These are phyloP conservation scores for Cryoendolithus antarcticus DNA, from an alignment of 2,329 filamentous ascomycete genomes.

Conservation along the genomic window DNA sequence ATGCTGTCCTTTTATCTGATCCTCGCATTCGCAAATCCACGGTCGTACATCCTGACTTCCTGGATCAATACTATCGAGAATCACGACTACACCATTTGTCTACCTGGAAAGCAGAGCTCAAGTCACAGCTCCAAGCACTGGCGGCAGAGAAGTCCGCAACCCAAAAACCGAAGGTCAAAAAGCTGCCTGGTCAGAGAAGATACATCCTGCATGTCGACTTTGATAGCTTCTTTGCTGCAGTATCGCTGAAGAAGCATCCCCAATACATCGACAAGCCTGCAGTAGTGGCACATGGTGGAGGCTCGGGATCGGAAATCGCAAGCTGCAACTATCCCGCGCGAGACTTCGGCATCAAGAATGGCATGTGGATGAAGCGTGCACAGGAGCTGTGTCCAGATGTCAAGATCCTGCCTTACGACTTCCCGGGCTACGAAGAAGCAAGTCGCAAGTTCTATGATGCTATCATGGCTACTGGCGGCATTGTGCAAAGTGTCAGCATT, in stretches of 20 bases:
- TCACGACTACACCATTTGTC: slow-evolving; percentile 90
- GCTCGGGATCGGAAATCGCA: slow-evolving; percentile 83
- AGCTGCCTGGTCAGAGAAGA: slow-evolving; percentile 50
- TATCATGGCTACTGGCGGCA: slow-evolving; percentile 64
- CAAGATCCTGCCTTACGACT: slow-evolving; percentile 90
- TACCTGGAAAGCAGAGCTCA: slow-evolving; percentile 91
- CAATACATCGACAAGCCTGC: slow-evolving; percentile 67
- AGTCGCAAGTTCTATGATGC: slow-evolving; percentile 79
- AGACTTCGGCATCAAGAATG: slow-evolving; percentile 79
- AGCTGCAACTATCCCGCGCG: slow-evolving; percentile 94
- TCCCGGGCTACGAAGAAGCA: slow-evolving; percentile 84
- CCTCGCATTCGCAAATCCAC: slow-evolving; percentile 79
- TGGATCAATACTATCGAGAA: slow-evolving; percentile 90
- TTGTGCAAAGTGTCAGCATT: slow-evolving; percentile 92
- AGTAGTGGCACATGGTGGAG: slow-evolving; percentile 77
- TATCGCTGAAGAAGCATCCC: slow-evolving; percentile 68
- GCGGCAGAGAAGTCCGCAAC: slow-evolving; percentile 54
- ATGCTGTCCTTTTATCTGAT: slow-evolving; percentile 70
- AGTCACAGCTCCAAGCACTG: slow-evolving; percentile 72
- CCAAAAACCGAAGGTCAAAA: slow-evolving; percentile 40
- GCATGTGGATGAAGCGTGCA: slow-evolving; percentile 98
- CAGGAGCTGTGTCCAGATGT: slow-evolving; percentile 74
- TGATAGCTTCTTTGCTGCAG: slow-evolving; percentile 94
- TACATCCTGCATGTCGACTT: slow-evolving; percentile 97
- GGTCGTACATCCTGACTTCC: slow-evolving; percentile 81